Evolutionary conservation across 768 basidiomycete species (phyloP), one percentile per base, ranked within the genome.

Genomic region (Boletus patriciae): DNA sequence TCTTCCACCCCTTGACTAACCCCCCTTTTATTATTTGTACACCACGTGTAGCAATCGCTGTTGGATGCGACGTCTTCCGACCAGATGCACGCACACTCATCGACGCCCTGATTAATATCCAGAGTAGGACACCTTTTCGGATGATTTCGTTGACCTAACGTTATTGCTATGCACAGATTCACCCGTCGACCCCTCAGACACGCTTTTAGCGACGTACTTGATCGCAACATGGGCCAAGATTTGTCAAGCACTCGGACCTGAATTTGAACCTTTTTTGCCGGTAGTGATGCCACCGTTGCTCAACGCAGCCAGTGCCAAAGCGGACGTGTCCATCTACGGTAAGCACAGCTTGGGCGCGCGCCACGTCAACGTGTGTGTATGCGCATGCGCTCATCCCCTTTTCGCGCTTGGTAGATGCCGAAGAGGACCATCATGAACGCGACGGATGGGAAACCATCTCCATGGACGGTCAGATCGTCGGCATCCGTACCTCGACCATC

Each of bases 151-250:
- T 36, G 19, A 27, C 15, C 47, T 48, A 53, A 53, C 34, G 36
- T 6, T 38, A 41, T 25, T n/a, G 4, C 16, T 21, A 3, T 2
- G 19, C 52, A 18, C 64, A 87, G 88, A 90, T 65, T 80, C 77
- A 41, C 86, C 89, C 0, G 71, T 78, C 0, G 90, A 92, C 60
- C 82, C 86, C 2, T 78, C 80, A 12, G 91, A 94, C 64, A 84
- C 87, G 0, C 85, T 91, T 61, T 69, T 87, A 3, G 77, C 78
- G 0, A 86, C 88, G 54, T 93, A 92, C 67, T 77, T 94, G 27
- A 91, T 92, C 46, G 83, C 86, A 42, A 94, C 92, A 0, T 95
- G 92, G 92, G 88, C 90, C 3, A 94, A 91, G 65, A 80, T 95
- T 0, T 93, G 90, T 66, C 91, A 92, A 60, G 90, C 90, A 0